phyloP scores from a whole-genome alignment of 768 basidiomycete genomes.

The Coprinopsis strossmayeri region DNA sequence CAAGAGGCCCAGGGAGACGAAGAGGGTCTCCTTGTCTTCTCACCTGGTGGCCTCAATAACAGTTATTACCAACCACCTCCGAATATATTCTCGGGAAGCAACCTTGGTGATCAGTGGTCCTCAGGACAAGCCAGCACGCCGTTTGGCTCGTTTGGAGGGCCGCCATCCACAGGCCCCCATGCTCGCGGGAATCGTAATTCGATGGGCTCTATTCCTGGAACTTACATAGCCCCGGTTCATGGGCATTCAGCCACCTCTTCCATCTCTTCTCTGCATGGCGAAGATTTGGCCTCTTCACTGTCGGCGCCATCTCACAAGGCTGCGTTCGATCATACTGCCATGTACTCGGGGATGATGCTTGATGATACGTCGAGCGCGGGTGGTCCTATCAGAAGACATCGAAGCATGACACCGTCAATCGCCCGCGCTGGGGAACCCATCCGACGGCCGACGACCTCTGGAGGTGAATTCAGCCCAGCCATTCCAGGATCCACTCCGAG shows the following conservation, averaged over 20 bases:
- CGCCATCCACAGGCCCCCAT: conserved; percentile 24
- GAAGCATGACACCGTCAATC: conserved; percentile 72
- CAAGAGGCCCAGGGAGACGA: conserved; percentile 53
- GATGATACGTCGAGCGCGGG: conserved; percentile 27
- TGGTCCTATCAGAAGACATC: conserved; percentile 64
- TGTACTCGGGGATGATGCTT: conserved; percentile 39
- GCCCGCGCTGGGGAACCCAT: conserved; percentile 45
- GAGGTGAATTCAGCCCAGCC: conserved; percentile 26
- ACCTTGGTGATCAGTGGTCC: conserved; percentile 31
- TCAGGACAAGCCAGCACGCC: conserved; percentile 32
- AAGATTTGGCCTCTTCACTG: conserved; percentile 40
- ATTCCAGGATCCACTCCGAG: conserved; percentile 27
- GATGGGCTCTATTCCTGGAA: conserved; percentile 20
- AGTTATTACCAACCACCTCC: conserved; percentile 8
- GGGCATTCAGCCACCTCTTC: conserved; percentile 21
- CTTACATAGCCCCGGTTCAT: conserved; percentile 19
- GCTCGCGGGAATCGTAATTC: conserved; percentile 22
- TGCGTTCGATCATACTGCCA: conserved; percentile 50
- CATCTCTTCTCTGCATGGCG: conserved; percentile 24
- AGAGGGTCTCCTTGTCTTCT: conserved; percentile 43
- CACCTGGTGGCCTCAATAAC: conserved; percentile 4
- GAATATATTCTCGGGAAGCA: conserved; percentile 15
- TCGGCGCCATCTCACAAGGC: conserved; percentile 69
- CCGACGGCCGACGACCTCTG: conserved; percentile 42
- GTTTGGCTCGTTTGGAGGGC: conserved; percentile 31